Evolutionary conservation across 192 early-diverging fungal genomes (phyloP).

Genomic region (Entomortierella parvispora): DNA sequence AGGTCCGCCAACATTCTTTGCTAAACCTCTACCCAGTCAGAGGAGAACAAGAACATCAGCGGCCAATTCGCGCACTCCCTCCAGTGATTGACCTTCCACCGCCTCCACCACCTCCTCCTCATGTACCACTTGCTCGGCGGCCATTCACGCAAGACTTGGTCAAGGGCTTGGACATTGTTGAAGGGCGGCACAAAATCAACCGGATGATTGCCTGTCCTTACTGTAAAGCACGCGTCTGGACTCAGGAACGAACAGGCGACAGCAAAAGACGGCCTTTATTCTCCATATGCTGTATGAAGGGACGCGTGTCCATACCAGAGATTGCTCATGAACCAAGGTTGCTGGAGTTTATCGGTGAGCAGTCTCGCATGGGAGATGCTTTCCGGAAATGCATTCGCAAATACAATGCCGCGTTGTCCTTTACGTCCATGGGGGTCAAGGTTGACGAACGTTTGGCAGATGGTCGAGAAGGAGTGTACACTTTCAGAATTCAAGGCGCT

Average conservation of each 20-base stretch:
- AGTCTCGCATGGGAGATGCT: neutral
- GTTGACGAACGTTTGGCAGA: neutral
- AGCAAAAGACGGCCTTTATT: neutral
- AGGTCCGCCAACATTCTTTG: too few species aligned
- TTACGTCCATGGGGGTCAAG: conserved; percentile 19
- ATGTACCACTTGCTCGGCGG: too few species aligned
- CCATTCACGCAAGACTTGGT: neutral
- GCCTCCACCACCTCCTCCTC: neutral
- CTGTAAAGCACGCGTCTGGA: neutral
- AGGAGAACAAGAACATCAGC: too few species aligned
- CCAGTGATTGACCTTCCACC: too few species aligned
- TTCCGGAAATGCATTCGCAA: conserved; percentile 16
- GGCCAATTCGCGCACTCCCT: too few species aligned
- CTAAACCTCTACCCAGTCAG: too few species aligned
- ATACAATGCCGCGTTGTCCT: conserved; percentile 29
- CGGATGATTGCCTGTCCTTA: neutral
- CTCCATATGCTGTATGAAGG: neutral
- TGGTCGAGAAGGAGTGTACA: neutral
- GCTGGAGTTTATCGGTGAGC: neutral
- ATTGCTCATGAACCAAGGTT: neutral
- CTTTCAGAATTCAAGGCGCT: conserved; percentile 12
- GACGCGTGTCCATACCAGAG: neutral
- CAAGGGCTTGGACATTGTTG: neutral
- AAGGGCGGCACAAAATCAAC: neutral
- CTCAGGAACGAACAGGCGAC: neutral